These are phyloP conservation scores for Fagopyrum tataricum DNA, from an alignment of 148 eudicot genomes.

Conservation along the genomic window DNA sequence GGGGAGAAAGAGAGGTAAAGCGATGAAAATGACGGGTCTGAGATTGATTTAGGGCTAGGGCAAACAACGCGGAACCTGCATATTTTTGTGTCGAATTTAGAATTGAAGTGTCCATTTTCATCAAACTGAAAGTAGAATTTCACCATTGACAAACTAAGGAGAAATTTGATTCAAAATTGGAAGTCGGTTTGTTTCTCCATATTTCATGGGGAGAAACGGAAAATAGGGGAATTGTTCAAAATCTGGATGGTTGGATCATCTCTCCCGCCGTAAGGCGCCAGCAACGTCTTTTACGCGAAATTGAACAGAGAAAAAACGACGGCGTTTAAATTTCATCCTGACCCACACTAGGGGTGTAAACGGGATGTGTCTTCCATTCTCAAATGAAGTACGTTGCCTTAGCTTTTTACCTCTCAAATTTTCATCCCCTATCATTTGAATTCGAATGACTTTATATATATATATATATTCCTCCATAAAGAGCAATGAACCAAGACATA, in stretches of 20 bases:
- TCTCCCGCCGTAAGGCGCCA: too few species aligned
- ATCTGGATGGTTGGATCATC: not conserved
- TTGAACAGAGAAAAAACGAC: too few species aligned
- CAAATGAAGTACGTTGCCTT: too few species aligned
- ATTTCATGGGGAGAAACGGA: not conserved
- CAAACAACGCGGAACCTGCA: slow-evolving; percentile 59
- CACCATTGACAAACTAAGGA: slow-evolving; percentile 2
- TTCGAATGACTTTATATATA: too few species aligned
- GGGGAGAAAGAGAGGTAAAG: slow-evolving; percentile 25
- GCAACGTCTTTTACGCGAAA: too few species aligned
- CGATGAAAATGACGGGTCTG: slow-evolving; percentile 56
- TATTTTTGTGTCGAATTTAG: slow-evolving; percentile 54
- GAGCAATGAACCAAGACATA: too few species aligned
- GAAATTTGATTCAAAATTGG: not conserved
- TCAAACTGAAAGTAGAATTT: not conserved
- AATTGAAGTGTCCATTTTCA: slow-evolving; percentile 27
- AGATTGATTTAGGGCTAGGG: slow-evolving; percentile 57
- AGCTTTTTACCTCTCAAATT: too few species aligned
- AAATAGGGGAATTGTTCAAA: not conserved
- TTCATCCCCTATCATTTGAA: too few species aligned
- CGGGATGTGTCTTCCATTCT: too few species aligned
- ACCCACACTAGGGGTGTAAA: too few species aligned
- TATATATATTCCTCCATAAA: too few species aligned
- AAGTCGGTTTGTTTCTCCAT: not conserved
- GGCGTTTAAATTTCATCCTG: too few species aligned